Base-by-base conservation (phyloP, 1,284 basidiomycete genomes). In the Tilletiaria anomala region DNA sequence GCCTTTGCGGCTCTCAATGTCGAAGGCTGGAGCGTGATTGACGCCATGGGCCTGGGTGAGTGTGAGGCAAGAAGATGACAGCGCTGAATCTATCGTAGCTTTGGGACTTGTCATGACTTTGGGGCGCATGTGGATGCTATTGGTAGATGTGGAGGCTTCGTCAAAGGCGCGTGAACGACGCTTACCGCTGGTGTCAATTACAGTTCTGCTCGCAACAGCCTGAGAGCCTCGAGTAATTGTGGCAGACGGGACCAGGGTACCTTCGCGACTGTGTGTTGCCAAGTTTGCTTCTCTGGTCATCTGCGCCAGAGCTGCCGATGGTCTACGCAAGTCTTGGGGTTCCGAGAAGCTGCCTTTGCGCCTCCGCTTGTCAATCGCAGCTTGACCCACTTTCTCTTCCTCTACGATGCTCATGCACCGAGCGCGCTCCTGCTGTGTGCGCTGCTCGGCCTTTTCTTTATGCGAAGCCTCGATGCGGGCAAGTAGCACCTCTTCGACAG, bases 401-500 rank as follows among this genome's bases (percentile, higher is more conserved):
- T 26, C 16, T 18, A 2, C 2, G 14, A 33, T 31, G n/a, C 14
- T 26, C 14, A 26, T 39, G 24, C 42, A 35, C 20, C 49, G 42
- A 14, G 17, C 41, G 18, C 39, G 19, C 33, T 42, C 40, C 20
- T 37, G 33, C 15, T 37, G 37, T 15, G 36, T 31, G 16, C 38
- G 21, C 5, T 22, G 34, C 11, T 39, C 20, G 3, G 31, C 26
- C 3, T 51, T 43, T 12, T 40, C 45, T 5, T 44, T 42, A 4
- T 51, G 49, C n/a, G 40, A 32, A 23, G 58, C 35, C n/a, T n/a
- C n/a, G n/a, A n/a, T n/a, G n/a, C n/a, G n/a, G n/a, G n/a, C n/a
- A n/a, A n/a, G n/a, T n/a, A n/a, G n/a, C 18, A 59, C 48, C 35
- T 58, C 50, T 43, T 45, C 52, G 24, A 65, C 59, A 29, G 53